Evolutionary conservation across 2,329 filamentous ascomycete species (phyloP), one percentile per base, ranked within the genome.

Genomic region (Aspergillus ochraceoroseus): DNA sequence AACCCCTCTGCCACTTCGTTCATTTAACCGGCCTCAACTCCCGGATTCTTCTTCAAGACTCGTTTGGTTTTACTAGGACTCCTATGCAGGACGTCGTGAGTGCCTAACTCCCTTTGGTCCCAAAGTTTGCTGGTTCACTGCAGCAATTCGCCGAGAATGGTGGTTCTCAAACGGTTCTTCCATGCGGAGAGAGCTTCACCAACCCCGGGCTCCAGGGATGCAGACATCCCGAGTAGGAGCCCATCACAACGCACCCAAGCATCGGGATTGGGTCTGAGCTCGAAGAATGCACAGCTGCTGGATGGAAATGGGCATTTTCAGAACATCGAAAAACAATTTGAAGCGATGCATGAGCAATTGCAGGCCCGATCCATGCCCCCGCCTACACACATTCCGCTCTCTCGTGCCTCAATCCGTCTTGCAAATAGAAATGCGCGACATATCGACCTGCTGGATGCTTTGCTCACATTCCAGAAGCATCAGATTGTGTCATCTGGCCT

Each of bases 381-480:
- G 20, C 44, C 54, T 26, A 56, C 54, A 14, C 54, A 55, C 22
- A 43, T 49, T 11, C 48, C 49, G 5, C 53, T 55, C 13, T 52
- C 53, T 46, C 51, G 47, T 41, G 48, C 46, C 29, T 53, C 53
- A 15, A 55, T 35, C 41, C 49, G 43, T 18, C 47, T 36, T 28
- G 48, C 44, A 11, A 38, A 42, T 25, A 56, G 44, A 30, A 60
- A 40, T 20, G 44, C 54, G 25, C 59, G 64, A 13, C 64, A 69
- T 54, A 56, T 69, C 29, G 66, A 69, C 46, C 52, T 69, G 20
- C 47, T 68, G 13, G 63, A 66, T 43, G 65, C 66, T 8, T 38
- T 66, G n/a, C 59, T 56, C 35, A 56, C 58, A n/a, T 52, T 57
- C 1, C 60, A 66, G 32, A 56, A 54, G 4, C 48, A 57, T 23